A percentile compares a stretch with the other conserved stretches of the same genome.
phyloP scores from a whole-genome alignment of 768 basidiomycete species.

The Boletus subcaerulescens region DNA sequence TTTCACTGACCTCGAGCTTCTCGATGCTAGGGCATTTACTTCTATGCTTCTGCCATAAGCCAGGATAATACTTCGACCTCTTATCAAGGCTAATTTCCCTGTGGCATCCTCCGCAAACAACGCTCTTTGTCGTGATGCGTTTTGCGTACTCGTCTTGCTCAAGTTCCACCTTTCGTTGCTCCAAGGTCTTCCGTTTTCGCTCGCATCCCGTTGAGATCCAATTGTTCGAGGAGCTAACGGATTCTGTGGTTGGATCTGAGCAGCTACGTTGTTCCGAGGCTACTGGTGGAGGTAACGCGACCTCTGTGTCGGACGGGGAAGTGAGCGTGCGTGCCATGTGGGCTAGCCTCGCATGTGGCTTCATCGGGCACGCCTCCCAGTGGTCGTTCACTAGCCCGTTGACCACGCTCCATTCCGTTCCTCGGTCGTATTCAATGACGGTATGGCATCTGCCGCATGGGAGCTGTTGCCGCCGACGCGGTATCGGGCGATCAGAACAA shows the following conservation, averaged over 20 bases:
- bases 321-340: constrained; percentile 11
- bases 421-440: constrained; percentile 26
- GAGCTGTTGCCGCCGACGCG: constrained; percentile 10
- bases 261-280: not conserved
- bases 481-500: constrained; percentile 10
- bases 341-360: constrained; percentile 12
- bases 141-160: constrained; percentile 29
- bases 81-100: constrained; percentile 35
- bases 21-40: constrained; percentile 26
- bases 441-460: constrained; percentile 28
- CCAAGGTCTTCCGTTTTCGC: constrained; percentile 28
- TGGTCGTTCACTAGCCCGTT: constrained; percentile 28
- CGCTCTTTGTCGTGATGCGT: constrained; percentile 25
- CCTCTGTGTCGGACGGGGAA: constrained; percentile 10
- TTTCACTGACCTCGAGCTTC: constrained; percentile 26
- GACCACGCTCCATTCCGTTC: constrained; percentile 26
- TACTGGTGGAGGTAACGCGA: constrained; percentile 6
- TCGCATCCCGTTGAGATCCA: constrained; percentile 21
- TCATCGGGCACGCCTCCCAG: constrained; percentile 26
- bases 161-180: constrained; percentile 26
- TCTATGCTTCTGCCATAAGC: constrained; percentile 34
- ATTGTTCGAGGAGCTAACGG: not conserved
- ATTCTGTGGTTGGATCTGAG: not conserved
- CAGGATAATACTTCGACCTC: constrained; percentile 34
- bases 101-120: constrained; percentile 28